Conservation (phyloP, 768 basidiomycete species). For the Mycena olivaceomarginata region DNA sequence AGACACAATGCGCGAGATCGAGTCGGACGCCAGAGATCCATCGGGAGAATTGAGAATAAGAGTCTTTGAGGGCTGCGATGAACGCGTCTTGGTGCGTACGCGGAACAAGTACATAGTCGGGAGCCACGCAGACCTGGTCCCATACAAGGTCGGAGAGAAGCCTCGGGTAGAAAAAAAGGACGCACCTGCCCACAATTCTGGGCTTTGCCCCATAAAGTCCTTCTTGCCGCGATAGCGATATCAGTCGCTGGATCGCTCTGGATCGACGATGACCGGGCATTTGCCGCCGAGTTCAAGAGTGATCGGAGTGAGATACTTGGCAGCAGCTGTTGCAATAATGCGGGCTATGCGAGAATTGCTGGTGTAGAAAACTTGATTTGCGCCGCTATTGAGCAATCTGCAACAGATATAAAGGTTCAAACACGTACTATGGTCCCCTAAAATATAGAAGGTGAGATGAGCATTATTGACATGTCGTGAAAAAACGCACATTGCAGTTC, state of each 20-base stretch:
- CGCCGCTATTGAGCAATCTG: too few relatives aligned
- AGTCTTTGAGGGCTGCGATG: slow-evolving; percentile 63
- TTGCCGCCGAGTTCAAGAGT: slow-evolving; percentile 63
- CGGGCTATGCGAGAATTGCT: slow-evolving; percentile 51
- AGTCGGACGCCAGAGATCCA: slow-evolving; percentile 64
- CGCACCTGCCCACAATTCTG: slow-evolving; percentile 76
- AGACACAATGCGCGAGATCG: slow-evolving; percentile 72
- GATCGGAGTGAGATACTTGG: slow-evolving; percentile 56
- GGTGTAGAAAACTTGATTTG: slow-evolving; percentile 22
- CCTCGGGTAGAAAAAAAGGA: too few relatives aligned
- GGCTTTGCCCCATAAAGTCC: slow-evolving; percentile 81
- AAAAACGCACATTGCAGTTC: too few relatives aligned
- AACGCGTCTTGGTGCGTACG: slow-evolving; percentile 67
- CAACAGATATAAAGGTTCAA: too few relatives aligned
- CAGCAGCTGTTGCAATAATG: slow-evolving; percentile 57
- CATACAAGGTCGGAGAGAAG: too few relatives aligned
- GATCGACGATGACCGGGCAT: slow-evolving; percentile 66
- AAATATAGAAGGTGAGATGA: too few relatives aligned
- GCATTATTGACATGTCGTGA: too few relatives aligned
- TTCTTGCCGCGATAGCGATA: slow-evolving; percentile 73
- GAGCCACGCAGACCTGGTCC: slow-evolving; percentile 74
- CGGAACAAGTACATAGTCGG: slow-evolving; percentile 66
- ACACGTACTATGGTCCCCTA: too few relatives aligned
- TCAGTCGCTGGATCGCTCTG: slow-evolving; percentile 60
- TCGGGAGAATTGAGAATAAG: slow-evolving; percentile 71